Evolutionary conservation across 2,329 filamentous ascomycete species (phyloP), one percentile per base, ranked within the genome.

Genomic region (Cadophora gregata): DNA sequence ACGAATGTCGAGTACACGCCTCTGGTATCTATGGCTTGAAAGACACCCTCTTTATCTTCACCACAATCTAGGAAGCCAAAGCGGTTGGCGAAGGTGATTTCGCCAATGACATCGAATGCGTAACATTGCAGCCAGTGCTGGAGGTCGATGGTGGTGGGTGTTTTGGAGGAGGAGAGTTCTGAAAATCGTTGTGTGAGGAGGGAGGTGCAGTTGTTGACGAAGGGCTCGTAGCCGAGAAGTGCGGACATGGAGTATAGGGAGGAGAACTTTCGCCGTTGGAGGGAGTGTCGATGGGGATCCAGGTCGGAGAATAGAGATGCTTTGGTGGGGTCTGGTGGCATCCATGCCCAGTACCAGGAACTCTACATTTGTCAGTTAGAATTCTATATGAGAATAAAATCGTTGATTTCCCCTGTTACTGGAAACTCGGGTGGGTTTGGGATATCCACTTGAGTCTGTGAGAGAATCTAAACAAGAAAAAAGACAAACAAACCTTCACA

Each of bases 31-130:
- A 84, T 73, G 0, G 78, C 78, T 9, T 62, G 27, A 19, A 85
- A 82, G 0, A 83, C 74, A 0, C 78, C 79, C 7, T 78, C 77
- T 0, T 83, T 78, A 59, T 86, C 84, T 2, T 80, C 74, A 0
- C 82, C 83, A 8, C 70, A 63, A 27, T 84, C 81, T 0, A 86
- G 74, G 63, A 85, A 83, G 0, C 82, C 84, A 69, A 80, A 78
- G 0, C 74, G 71, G 3, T 72, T 74, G 14, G 74, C 79, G 47
- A 80, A 81, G 0, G 82, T 84, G 21, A 86, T 83, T 45, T 82
- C 78, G 0, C 83, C 83, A 33, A 87, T 84, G 0, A 85, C 82
- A 59, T 85, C 82, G 50, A 83, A 83, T 0, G 81, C 82, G 63
- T 81, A 84, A 67, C 77, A 83, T 67, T 84, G 82, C 31, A 84